Evolutionary conservation across 192 early-diverging fungal genomes (phyloP).

Genomic region (Podila verticillata): DNA sequence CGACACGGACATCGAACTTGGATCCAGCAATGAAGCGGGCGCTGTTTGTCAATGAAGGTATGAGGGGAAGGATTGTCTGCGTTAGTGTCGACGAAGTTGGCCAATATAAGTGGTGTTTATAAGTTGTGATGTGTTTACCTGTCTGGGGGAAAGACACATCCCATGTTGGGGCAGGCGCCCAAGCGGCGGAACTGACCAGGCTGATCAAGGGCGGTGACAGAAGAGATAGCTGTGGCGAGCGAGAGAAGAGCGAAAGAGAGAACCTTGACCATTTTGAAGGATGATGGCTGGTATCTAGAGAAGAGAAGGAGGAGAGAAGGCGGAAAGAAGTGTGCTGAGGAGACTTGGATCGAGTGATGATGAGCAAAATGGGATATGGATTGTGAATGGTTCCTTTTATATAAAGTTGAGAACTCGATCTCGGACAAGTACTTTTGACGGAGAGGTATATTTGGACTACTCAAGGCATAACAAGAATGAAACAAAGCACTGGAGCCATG

Average conservation of each 20-base stretch:
- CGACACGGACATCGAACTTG: constrained; percentile 63
- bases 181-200: constrained; percentile 50
- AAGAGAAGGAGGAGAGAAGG: background rate
- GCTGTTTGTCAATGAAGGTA: constrained; percentile 1
- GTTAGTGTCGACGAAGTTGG: background rate
- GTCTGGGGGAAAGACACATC: constrained; percentile 50
- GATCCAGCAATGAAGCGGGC: constrained; percentile 61
- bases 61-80: background rate
- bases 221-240: constrained; percentile 12
- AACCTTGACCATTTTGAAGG: constrained; percentile 20
- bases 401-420: too few relatives aligned
- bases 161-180: constrained; percentile 49
- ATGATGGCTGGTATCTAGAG: background rate
- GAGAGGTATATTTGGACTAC: too few relatives aligned
- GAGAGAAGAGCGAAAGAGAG: constrained; percentile 9
- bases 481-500: too few relatives aligned
- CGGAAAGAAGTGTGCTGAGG: too few relatives aligned
- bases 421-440: too few relatives aligned
- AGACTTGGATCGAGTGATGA: too few relatives aligned
- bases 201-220: constrained; percentile 21
- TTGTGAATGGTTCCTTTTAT: too few relatives aligned
- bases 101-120: background rate
- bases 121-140: constrained; percentile 20
- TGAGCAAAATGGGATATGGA: too few relatives aligned
- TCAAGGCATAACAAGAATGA: too few relatives aligned